Base-by-base conservation (phyloP, 352 stramenopile genomes). In the Phytophthora citricola region DNA sequence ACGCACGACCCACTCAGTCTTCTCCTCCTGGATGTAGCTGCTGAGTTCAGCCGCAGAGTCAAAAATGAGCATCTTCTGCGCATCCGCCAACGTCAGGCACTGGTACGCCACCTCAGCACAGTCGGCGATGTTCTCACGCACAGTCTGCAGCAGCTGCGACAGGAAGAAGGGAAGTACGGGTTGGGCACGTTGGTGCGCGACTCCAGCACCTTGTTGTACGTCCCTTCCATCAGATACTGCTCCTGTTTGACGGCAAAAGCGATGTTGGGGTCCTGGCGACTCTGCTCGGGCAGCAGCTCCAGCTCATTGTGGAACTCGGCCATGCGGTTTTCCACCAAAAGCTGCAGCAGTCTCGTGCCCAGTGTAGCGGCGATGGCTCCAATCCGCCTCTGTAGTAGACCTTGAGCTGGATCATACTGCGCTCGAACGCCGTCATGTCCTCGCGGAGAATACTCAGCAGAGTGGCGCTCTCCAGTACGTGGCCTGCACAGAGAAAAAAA, bases 61-160 rank as follows among this genome's bases (percentile, higher is more conserved):
- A 58, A 98, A 97, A 63, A 98, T 98, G 66, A 98, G 93, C 90
- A 98, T 97, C 52, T 89, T 88, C 66, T 96, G 86, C 4, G 93
- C 92, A 70, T 98, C 92, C 11, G 44, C 48, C 22, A 98, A 62
- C 26, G 85, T 85, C 44, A 98, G 87, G 27, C 80, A 95, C 74
- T 93, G 88, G 71, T 98, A 98, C 10, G 92, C 85, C 45, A 98
- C 92, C 81, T 98, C 94, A 34, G 97, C 87, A 79, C 94, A 98
- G 77, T 98, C 96, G 12, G 95, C 96, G 73, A 99, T 97, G 61
- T 95, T 96, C 69, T 98, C 95, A 12, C 96, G 85, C 41, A 99
- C 96, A 8, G 96, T 99, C 71, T 97, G 89, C 24, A 98, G 73
- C 29, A 98, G 69, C 63, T 97, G 91, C 26, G 93, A 84, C 40